Evolutionary conservation across 192 early-diverging fungal genomes (phyloP), one percentile per base, ranked within the genome.

Genomic region (Backusella westeae): DNA sequence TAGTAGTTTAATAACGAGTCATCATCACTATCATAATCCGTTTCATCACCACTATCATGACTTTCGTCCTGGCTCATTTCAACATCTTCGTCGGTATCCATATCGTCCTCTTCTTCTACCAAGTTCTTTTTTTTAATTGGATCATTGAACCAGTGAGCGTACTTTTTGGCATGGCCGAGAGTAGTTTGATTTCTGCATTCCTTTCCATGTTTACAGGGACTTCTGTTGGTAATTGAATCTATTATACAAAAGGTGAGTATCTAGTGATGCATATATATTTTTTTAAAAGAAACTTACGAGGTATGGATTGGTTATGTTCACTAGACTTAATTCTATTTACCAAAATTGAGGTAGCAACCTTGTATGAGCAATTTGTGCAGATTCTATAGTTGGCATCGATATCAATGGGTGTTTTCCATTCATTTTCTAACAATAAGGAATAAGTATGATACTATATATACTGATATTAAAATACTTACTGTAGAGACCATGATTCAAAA

Each of bases 61-160:
- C 32, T 32, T 3, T 32, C 32, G 32, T 32, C 32, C 32, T 32
- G 32, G 32, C 35, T 34, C 34, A 35, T 35, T 35, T 36, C 35
- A 36, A 35, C 67, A 68, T 68, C 67, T n/a, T 68, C 35, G 67
- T n/a, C 35, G 8, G 35, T 68, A 34, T 35, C 67, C 67, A 68
- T 68, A 7, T 68, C 6, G 7, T 9, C 34, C 7, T 17, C 66
- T 29, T 8, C 35, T 35, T 17, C 15, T 36, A 1, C 1, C 5
- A 8, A 34, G 14, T n/a, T 34, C 29, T 35, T n/a, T 68, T 68
- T 35, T 35, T 36, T 68, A 44, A 34, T 56, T 12, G 53, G 23
- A 3, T 73, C 35, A 15, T 73, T 53, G 12, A 73, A 35, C 74
- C 74, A 75, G 67, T 78, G 77, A 32, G 63, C 36, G 23, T 67